These are phyloP conservation scores for Sporothrix humicola DNA, from an alignment of 2,329 filamentous ascomycete genomes.

Conservation along the genomic window DNA sequence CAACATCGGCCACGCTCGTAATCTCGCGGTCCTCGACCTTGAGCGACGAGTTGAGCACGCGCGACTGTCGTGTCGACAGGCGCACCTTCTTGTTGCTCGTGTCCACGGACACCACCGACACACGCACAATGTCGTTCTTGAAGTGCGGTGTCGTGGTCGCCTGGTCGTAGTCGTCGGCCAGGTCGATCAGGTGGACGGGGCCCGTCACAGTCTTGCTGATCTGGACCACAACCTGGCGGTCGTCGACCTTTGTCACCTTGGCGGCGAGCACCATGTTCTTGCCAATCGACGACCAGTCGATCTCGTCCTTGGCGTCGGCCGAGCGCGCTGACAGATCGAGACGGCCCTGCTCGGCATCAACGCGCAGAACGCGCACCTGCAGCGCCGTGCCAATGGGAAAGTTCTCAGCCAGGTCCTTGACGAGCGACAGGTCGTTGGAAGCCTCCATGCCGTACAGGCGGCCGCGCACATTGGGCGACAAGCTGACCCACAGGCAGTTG, in stretches of 20 bases:
- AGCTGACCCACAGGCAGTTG: conserved; percentile 85
- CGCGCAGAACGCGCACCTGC: conserved; percentile 75
- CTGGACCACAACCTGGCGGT: conserved; percentile 83
- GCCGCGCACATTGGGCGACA: conserved; percentile 86
- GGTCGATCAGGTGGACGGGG: conserved; percentile 79
- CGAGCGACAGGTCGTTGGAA: conserved; percentile 80
- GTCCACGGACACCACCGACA: conserved; percentile 84
- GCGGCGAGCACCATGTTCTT: conserved; percentile 82
- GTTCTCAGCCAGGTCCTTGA: conserved; percentile 75
- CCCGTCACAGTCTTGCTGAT: conserved; percentile 81
- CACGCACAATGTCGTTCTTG: conserved; percentile 85
- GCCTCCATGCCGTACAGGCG: conserved; percentile 82
- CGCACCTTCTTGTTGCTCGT: conserved; percentile 80
- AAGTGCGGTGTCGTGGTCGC: conserved; percentile 75
- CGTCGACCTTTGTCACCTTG: conserved; percentile 82
- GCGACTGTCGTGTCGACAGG: conserved; percentile 83
- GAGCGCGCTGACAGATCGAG: conserved; percentile 83
- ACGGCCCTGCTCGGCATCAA: conserved; percentile 74
- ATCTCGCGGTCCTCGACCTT: conserved; percentile 83
- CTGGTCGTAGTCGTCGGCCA: conserved; percentile 84
- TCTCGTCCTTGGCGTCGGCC: conserved; percentile 57
- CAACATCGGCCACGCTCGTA: conserved; percentile 70
- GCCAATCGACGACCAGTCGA: conserved; percentile 74
- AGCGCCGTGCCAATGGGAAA: conserved; percentile 92
- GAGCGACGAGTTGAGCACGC: conserved; percentile 83